Conservation (phyloP, 495 filamentous ascomycete genomes). For the Tetracladium marchalianum region DNA sequence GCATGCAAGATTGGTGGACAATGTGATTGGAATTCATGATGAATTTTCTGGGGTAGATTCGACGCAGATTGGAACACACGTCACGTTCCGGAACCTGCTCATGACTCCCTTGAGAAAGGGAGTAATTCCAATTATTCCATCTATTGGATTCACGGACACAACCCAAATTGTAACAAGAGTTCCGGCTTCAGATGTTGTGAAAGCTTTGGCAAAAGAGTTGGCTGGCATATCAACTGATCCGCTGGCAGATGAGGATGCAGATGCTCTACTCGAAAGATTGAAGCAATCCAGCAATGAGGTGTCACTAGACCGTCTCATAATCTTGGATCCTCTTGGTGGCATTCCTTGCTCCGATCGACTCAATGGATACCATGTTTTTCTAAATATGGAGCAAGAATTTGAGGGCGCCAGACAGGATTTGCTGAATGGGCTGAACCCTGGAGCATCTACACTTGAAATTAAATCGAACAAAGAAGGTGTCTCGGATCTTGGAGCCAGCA, state of each 20-base stretch:
- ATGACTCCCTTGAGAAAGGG: slow-evolving; percentile 62
- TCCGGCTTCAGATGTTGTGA: slow-evolving; percentile 54
- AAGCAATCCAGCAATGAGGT: slow-evolving; percentile 41
- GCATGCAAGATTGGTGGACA: slow-evolving; percentile 59
- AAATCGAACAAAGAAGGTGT: background rate
- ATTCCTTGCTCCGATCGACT: slow-evolving; percentile 62
- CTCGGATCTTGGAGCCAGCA: slow-evolving; percentile 26
- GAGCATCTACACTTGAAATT: slow-evolving; percentile 1
- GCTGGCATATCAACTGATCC: slow-evolving; percentile 31
- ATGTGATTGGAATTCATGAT: slow-evolving; percentile 40
- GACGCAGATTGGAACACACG: slow-evolving; percentile 14
- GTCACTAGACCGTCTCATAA: slow-evolving; percentile 73
- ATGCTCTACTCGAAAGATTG: slow-evolving; percentile 32
- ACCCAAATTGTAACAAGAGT: slow-evolving; percentile 44
- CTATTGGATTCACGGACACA: slow-evolving; percentile 55
- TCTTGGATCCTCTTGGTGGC: slow-evolving; percentile 82
- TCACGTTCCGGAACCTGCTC: slow-evolving; percentile 51
- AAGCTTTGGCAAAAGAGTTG: slow-evolving; percentile 65
- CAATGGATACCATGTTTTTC: slow-evolving; percentile 71
- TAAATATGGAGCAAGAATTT: slow-evolving; percentile 93
- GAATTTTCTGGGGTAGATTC: background rate
- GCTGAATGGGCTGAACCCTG: background rate
- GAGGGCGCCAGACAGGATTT: slow-evolving; percentile 54
- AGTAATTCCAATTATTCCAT: slow-evolving; percentile 67
- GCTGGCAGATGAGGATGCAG: slow-evolving; percentile 33